Evolutionary conservation across 495 filamentous ascomycete genomes (phyloP).

Genomic region (Platismatia glauca): DNA sequence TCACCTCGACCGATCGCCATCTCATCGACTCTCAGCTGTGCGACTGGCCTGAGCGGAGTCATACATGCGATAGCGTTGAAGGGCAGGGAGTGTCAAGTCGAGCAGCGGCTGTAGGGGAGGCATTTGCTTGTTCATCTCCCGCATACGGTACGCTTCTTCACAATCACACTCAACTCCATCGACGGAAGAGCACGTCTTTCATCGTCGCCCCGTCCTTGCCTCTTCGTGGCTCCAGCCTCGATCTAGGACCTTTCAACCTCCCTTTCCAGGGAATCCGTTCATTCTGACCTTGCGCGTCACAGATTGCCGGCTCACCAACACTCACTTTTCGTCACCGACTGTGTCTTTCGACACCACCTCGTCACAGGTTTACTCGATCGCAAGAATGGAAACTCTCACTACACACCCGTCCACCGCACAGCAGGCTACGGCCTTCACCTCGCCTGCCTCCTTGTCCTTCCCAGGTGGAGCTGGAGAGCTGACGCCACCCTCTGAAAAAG

Average conservation of each 20-base stretch:
- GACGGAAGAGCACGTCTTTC: slow-evolving; percentile 13
- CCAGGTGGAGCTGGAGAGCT: slow-evolving; percentile 74
- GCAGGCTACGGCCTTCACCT: slow-evolving; percentile 87
- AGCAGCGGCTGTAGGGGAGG: slow-evolving; percentile 63
- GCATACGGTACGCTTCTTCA: slow-evolving; percentile 54
- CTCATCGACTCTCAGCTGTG: neutral
- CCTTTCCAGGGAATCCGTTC: neutral
- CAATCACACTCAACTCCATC: slow-evolving; percentile 18
- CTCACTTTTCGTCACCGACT: slow-evolving; percentile 10
- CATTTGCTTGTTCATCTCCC: slow-evolving; percentile 99
- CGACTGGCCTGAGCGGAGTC: neutral
- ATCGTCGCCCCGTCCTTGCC: slow-evolving; percentile 14
- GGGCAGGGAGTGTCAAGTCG: slow-evolving; percentile 19
- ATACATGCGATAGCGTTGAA: slow-evolving; percentile 10
- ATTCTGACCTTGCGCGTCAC: slow-evolving; percentile 17
- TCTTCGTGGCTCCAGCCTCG: slow-evolving; percentile 12
- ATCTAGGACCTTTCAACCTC: slow-evolving; percentile 9
- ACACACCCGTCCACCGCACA: slow-evolving; percentile 80
- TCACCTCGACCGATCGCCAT: neutral
- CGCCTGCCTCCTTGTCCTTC: slow-evolving; percentile 81
- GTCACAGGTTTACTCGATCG: slow-evolving; percentile 27
- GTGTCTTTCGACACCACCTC: slow-evolving; percentile 19
- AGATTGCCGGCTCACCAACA: slow-evolving; percentile 21
- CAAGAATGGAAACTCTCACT: slow-evolving; percentile 76
- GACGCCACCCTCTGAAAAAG: slow-evolving; percentile 65